Base-by-base conservation (phyloP, 345 rosid genomes). In the Linum lewisii region DNA sequence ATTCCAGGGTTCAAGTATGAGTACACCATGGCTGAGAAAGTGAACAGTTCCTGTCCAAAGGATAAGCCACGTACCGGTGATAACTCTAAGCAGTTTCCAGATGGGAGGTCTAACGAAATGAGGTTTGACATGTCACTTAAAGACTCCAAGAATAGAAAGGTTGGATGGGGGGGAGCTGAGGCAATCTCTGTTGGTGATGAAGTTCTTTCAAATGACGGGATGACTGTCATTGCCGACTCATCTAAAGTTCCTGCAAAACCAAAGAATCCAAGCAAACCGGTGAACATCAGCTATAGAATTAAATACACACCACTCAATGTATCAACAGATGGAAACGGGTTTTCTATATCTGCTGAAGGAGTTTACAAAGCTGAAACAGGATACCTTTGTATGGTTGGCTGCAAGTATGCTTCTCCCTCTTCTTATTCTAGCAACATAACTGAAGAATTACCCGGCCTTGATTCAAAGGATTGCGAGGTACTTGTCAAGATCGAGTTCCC, bases 261-360 rank as follows among this genome's bases (percentile, higher is more conserved):
- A 14, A n/a, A 20, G 10, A 34, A 21, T 6, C 65, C 21, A 6
- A 37, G 23, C n/a, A 38, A 18, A 38, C 59, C 64, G 11, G 3
- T 67, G 45, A 77, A 61, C 56, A 66, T 77, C 53, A 77, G 77
- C 66, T 77, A 61, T 67, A 19, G 2, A 26, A 64, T 77, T 21
- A 57, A 21, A 22, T 21, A 61, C 29, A 45, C 47, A 10, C 57
- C 36, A 7, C 65, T 49, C 36, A 51, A 61, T n/a, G 42, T 7
- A 2, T 53, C 74, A 21, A 37, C 69, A 0, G 15, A 0, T 1
- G 11, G 0, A 22, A 8, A 59, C 3, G 15, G 2, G 10, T 29
- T 64, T 16, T 15, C 38, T 19, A 58, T 77, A 53, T 54, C 25
- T 26, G 72, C 77, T 10, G 80, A 76, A 60, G 76, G 76, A 14